Conservation (phyloP, 305 asterid genomes). For the Plantago rigida region DNA sequence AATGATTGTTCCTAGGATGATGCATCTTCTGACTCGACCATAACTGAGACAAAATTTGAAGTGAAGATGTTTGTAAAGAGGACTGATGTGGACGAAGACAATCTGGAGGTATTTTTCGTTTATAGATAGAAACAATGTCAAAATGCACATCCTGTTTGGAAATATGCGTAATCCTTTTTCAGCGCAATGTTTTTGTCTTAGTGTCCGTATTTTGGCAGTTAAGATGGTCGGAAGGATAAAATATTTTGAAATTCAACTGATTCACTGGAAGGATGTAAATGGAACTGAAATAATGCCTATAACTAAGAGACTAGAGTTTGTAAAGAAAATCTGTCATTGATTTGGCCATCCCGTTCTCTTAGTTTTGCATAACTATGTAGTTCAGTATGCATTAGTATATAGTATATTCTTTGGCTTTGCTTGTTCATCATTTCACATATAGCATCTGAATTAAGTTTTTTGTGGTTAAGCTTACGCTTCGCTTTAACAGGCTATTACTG, state of each 20-base stretch:
- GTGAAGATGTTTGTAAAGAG: conserved; percentile 30
- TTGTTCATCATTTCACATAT: conserved; percentile 4
- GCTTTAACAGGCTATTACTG: conserved; percentile 43
- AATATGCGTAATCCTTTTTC: neutral
- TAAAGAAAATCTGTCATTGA: too few relatives aligned
- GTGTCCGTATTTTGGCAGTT: too few relatives aligned
- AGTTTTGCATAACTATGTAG: conserved; percentile 4
- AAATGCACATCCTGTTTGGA: conserved; percentile 5
- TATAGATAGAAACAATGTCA: too few relatives aligned
- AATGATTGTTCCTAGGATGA: conserved; percentile 33
- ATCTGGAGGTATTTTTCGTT: conserved; percentile 41
- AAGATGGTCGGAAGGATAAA: too few relatives aligned
- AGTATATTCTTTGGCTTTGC: neutral
- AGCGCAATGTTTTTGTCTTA: too few relatives aligned
- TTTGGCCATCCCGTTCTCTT: neutral
- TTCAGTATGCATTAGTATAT: conserved; percentile 18
- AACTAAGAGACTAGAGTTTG: too few relatives aligned
- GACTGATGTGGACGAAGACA: conserved; percentile 30
- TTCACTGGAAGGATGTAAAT: too few relatives aligned
- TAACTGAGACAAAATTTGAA: conserved; percentile 36
- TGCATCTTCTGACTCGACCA: conserved; percentile 27
- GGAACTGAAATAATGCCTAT: too few relatives aligned
- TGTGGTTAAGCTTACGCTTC: conserved; percentile 23
- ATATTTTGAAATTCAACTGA: neutral
- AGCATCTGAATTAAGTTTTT: conserved; percentile 17